Evolutionary conservation across 306 rosid genomes (phyloP), one percentile per base, ranked within the genome.

Genomic region (Lithocarpus polystachyus): DNA sequence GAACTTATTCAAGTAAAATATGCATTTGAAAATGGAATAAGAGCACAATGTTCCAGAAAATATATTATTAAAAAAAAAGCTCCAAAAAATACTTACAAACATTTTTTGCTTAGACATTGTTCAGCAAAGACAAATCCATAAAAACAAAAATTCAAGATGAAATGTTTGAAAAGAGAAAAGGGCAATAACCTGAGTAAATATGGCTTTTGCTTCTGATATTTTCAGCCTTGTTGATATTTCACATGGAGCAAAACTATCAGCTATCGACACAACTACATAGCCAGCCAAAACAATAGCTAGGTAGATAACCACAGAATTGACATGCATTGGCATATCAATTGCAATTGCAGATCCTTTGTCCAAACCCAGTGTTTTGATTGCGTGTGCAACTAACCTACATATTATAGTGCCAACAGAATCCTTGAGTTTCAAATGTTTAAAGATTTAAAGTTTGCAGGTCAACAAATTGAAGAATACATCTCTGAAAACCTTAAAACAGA

Each of bases 291-390:
- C 82, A 65, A 92, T 91, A 73, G 97, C 97, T 55, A 95, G 88
- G 90, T 95, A 95, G 90, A 91, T 91, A 82, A 93, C 86, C 69
- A 93, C 88, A n/a, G 98, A 88, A 71, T 64, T 84, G 79, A 86
- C 92, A 88, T 88, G 74, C 99, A 95, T 95, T 71, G 94, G 97
- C 99, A 95, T 95, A 84, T 93, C 94, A 83, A 95, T 92, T 11
- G 98, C 98, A 77, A 95, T 84, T 80, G 99, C 92, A 83, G 96
- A 90, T 87, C 99, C 97, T 59, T 85, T 85, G 85, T 88, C 96
- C 80, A 95, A 83, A 55, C 84, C 91, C 84, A 91, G 83, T 31
- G 90, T 86, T 80, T 87, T 79, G 56, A 95, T 87, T 75, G 92
- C 97, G 83, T 89, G 82, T 12, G 99, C 98, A 60, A 91, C 96